These are phyloP conservation scores for Linum tenue DNA, from an alignment of 345 rosid species.

Conservation along the genomic window DNA sequence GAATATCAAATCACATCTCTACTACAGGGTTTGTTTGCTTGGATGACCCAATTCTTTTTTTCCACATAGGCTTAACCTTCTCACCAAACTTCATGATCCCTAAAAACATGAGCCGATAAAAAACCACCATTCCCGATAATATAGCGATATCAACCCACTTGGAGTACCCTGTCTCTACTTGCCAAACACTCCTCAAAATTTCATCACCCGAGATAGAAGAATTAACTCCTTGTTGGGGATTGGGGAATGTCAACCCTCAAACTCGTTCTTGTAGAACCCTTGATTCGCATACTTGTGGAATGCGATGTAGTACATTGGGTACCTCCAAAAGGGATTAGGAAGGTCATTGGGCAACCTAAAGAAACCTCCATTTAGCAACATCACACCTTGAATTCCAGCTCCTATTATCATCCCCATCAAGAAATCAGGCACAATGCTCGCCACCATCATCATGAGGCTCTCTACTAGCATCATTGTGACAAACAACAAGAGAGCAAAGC, in stretches of 20 bases:
- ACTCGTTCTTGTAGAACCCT: conserved; percentile 47
- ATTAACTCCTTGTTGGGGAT: conserved; percentile 7
- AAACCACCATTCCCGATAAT: conserved; percentile 22
- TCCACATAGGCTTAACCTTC: conserved; percentile 20
- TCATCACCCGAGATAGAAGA: conserved; percentile 20
- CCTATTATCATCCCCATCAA: conserved; percentile 49
- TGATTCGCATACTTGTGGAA: conserved; percentile 39
- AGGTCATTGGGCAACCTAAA: conserved; percentile 35
- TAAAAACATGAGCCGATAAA: conserved; percentile 23
- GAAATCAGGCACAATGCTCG: conserved; percentile 43
- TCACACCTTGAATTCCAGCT: conserved; percentile 42
- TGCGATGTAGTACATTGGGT: conserved; percentile 37
- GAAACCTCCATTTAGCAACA: conserved; percentile 42
- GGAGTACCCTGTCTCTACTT: conserved; percentile 25
- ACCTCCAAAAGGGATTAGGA: conserved; percentile 38
- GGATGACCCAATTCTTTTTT: too few species aligned
- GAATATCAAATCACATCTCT: too few species aligned
- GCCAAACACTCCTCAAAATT: conserved; percentile 22
- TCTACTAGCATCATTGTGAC: conserved; percentile 35
- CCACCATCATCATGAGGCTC: conserved; percentile 53
- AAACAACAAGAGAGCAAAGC: conserved; percentile 29
- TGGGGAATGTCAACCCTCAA: conserved; percentile 27
- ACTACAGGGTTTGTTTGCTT: too few species aligned
- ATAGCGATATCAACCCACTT: conserved; percentile 28
- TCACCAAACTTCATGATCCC: conserved; percentile 18